Base-by-base conservation (phyloP, 805 yeast genomes). In the Candida piceae region DNA sequence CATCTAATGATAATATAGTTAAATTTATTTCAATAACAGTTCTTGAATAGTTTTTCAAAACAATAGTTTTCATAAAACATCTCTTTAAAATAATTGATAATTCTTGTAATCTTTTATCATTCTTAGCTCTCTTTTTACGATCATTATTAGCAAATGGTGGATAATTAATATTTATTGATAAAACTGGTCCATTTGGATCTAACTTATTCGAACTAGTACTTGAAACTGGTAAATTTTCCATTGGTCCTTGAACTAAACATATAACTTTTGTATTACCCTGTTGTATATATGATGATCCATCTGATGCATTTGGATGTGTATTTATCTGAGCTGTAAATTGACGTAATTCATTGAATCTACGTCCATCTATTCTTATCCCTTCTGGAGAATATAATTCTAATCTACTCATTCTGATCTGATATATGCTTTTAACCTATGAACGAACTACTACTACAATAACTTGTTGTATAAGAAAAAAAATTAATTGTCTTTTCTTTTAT, bases 281-380 rank as follows among this genome's bases (percentile, higher is more conserved):
- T 58, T 89, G 93, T 16, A 93, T 78, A 48, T 81, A 83, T 2
- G 97, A 79, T 1, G 97, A 89, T 6, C 97, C 98, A 61, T 90
- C 97, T 2, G 93, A 73, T 1, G 89, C 74, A 48, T 72, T 76
- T 5, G 96, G 87, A 52, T 89, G 97, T 1, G 97, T 88, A 53
- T 87, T 87, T 36, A 86, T 78, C 15, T 78, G 74, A 55, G 95
- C 84, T 26, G 76, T 76, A 52, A 93, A 85, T 21, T 80, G 72
- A 34, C 97, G 78, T 30, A 89, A 70, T 59, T 93, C 98, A 52
- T 90, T 87, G 88, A 93, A 88, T 44, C 98, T 72, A 50, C 98
- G 77, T 2, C 98, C 98, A 58, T 93, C 97, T 11, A 82, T 67
- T 46, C 98, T 70, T 32, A 93, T 70, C 4, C 98, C 98, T 62